Percentiles rank a stretch among this genome's conserved stretches.
These are phyloP conservation scores for Shiraia bambusicola DNA, from an alignment of 2,329 filamentous ascomycete genomes.

Conservation along the genomic window DNA sequence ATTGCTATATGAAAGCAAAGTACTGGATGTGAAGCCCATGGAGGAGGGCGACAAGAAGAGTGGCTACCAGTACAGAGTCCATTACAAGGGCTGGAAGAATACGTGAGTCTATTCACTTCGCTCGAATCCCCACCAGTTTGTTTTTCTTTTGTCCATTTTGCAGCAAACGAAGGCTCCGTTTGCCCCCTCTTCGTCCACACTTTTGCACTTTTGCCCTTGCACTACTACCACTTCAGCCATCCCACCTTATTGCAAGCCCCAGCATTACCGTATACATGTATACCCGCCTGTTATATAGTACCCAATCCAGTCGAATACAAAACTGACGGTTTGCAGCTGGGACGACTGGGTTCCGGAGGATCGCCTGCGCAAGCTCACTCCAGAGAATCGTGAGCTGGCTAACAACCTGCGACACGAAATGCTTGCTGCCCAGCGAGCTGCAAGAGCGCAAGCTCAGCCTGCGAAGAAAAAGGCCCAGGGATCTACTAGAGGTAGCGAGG, in stretches of 20 bases:
- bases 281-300: background rate
- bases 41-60: slow-evolving; percentile 68
- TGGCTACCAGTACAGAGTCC: slow-evolving; percentile 84
- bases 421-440: slow-evolving; percentile 57
- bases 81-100: slow-evolving; percentile 99
- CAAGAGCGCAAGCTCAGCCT: slow-evolving; percentile 46
- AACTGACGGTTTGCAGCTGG: slow-evolving; percentile 61
- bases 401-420: slow-evolving; percentile 69
- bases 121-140: slow-evolving; percentile 3
- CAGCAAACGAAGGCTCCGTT: slow-evolving; percentile 7
- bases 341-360: slow-evolving; percentile 97
- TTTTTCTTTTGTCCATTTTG: slow-evolving; percentile 2
- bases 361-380: slow-evolving; percentile 88
- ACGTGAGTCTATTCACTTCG: slow-evolving; percentile 60
- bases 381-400: slow-evolving; percentile 91
- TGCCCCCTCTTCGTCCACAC: slow-evolving; percentile 9
- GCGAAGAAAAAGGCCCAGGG: slow-evolving; percentile 60
- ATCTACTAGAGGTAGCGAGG: slow-evolving; percentile 74
- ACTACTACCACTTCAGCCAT: slow-evolving; percentile 14
- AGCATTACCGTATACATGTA: background rate
- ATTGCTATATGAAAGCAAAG: slow-evolving; percentile 95
- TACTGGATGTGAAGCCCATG: slow-evolving; percentile 72
- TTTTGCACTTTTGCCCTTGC: slow-evolving; percentile 8
- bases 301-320: background rate
- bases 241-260: background rate